Evolutionary conservation across 176 grass and related monocot genomes (phyloP).

Genomic region (Elymus sibiricus): DNA sequence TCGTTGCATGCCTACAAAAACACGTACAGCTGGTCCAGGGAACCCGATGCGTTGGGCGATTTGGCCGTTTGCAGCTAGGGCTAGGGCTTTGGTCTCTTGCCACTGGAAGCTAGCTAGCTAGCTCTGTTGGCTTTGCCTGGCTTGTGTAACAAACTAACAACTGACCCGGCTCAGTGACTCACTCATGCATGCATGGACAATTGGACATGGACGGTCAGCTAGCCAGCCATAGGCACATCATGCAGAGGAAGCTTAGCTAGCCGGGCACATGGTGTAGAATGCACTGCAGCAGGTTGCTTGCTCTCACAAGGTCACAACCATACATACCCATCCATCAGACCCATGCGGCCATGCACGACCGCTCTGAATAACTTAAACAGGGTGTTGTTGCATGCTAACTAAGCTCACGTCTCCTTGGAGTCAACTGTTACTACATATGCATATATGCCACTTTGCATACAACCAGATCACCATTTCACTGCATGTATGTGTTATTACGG

Average conservation of each 20-base stretch:
- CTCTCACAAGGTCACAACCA: neutral
- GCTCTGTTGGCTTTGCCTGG: neutral
- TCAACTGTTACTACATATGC: neutral
- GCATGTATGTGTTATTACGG: too few relatives aligned
- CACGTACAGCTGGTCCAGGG: neutral
- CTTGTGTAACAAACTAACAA: neutral
- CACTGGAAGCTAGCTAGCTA: neutral
- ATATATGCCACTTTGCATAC: too few relatives aligned
- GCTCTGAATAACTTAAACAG: neutral
- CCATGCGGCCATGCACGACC: neutral
- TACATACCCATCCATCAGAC: neutral
- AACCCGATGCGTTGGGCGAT: neutral
- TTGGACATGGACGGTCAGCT: too few relatives aligned
- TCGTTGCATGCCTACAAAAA: too few relatives aligned
- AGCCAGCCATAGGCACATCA: neutral
- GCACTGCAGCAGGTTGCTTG: neutral
- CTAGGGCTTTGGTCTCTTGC: conserved; percentile 3
- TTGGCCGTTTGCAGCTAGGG: neutral
- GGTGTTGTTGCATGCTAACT: neutral
- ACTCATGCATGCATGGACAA: too few relatives aligned
- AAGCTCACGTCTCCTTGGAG: neutral
- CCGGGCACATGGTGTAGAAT: neutral
- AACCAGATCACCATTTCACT: neutral
- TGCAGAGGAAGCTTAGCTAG: neutral
- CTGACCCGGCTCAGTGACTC: too few relatives aligned